phyloP scores from a whole-genome alignment of 202 grass and related monocot genomes.

The Hordeum pubiflorum region DNA sequence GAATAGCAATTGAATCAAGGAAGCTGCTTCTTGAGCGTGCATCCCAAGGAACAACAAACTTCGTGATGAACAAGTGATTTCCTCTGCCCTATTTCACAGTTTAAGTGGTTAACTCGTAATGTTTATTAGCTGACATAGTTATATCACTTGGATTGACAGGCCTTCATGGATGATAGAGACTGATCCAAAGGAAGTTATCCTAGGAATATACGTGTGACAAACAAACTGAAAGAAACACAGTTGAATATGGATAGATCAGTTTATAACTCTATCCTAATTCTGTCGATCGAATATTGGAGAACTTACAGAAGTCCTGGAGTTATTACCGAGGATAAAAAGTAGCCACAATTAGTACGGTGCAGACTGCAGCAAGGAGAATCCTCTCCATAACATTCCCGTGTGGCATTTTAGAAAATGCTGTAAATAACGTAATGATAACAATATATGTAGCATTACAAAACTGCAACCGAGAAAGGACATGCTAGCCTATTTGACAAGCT shows the following conservation, averaged over 20 bases:
- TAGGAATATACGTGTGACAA: conserved; percentile 76
- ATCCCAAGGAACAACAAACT: conserved; percentile 58
- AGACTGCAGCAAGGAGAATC: neutral
- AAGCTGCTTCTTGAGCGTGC: conserved; percentile 76
- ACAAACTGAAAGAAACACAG: neutral
- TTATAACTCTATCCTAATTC: neutral
- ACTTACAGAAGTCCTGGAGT: neutral
- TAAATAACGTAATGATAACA: neutral
- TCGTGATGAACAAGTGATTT: conserved; percentile 73
- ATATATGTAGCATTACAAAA: neutral
- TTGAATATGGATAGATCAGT: neutral
- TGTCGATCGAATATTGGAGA: neutral
- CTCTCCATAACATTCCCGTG: neutral
- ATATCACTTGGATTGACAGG: conserved; percentile 30
- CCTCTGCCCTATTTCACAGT: neutral
- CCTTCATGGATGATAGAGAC: conserved; percentile 91
- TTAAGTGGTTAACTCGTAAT: neutral
- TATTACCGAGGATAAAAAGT: neutral
- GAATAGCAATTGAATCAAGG: conserved; percentile 75
- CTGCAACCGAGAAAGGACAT: neutral
- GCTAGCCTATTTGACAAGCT: neutral
- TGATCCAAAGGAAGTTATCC: conserved; percentile 61
- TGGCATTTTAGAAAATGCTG: neutral
- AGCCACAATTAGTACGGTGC: neutral
- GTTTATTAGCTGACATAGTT: conserved; percentile 7